Evolutionary conservation across 179 eudicot genomes (phyloP).

Genomic region (Silene vulgaris): DNA sequence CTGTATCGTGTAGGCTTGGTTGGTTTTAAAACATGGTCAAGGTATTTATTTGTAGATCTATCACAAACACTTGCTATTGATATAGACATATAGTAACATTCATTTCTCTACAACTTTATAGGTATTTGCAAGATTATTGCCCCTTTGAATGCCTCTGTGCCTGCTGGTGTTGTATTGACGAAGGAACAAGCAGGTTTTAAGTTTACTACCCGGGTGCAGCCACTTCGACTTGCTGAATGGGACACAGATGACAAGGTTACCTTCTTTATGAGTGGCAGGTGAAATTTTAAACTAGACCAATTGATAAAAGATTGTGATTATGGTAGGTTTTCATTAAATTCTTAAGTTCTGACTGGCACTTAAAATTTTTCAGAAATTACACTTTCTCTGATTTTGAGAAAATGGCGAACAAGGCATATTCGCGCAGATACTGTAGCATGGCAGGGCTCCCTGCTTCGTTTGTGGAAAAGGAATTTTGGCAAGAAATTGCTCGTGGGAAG

Average conservation of each 20-base stretch:
- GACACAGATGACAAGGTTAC: slow-evolving; percentile 87
- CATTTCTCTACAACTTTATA: slow-evolving; percentile 24
- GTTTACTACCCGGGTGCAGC: slow-evolving; percentile 92
- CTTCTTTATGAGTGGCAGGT: slow-evolving; percentile 96
- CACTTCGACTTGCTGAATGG: slow-evolving; percentile 98
- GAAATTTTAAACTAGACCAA: slow-evolving; percentile 14
- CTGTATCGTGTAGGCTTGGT: background rate
- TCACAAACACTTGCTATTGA: background rate
- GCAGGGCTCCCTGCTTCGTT: slow-evolving; percentile 78
- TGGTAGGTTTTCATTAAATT: slow-evolving; percentile 3
- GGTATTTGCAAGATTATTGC: slow-evolving; percentile 94
- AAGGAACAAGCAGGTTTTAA: slow-evolving; percentile 84
- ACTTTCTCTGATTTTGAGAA: slow-evolving; percentile 91
- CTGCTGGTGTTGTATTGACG: slow-evolving; percentile 89
- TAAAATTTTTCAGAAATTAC: slow-evolving; percentile 57
- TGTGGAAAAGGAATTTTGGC: slow-evolving; percentile 97
- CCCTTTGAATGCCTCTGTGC: slow-evolving; percentile 76
- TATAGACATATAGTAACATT: background rate
- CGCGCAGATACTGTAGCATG: slow-evolving; percentile 74
- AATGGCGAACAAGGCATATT: slow-evolving; percentile 91
- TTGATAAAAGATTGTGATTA: background rate
- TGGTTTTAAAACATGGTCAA: background rate
- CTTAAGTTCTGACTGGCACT: slow-evolving; percentile 14
- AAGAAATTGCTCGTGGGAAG: slow-evolving; percentile 87
- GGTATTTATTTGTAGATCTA: background rate